Conservation (phyloP, 2,329 filamentous ascomycete genomes). For the Cryphonectria carpinicola region DNA sequence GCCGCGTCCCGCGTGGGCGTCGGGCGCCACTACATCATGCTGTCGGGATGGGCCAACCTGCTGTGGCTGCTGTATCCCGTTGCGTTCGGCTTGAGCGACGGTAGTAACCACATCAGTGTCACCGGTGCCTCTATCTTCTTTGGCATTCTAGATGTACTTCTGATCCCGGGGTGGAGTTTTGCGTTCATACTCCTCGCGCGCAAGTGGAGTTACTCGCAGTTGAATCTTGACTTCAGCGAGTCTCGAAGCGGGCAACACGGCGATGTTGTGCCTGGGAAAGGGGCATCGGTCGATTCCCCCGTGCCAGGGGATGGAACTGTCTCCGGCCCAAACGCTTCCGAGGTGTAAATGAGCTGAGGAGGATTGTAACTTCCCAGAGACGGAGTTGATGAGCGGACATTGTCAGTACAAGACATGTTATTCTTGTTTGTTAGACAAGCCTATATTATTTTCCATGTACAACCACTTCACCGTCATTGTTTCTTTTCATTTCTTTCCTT, state of each 20-base stretch:
- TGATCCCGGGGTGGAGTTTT: slow-evolving; percentile 46
- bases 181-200: slow-evolving; percentile 44
- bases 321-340: neutral
- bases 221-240: slow-evolving; percentile 53
- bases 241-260: slow-evolving; percentile 28
- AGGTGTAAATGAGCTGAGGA: neutral
- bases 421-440: no score
- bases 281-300: neutral
- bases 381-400: no score
- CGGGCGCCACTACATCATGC: slow-evolving; percentile 44
- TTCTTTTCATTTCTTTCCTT: no score
- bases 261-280: neutral
- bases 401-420: no score
- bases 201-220: slow-evolving; percentile 49
- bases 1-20: slow-evolving; percentile 44
- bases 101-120: slow-evolving; percentile 40
- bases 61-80: slow-evolving; percentile 53
- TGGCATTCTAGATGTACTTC: slow-evolving; percentile 50
- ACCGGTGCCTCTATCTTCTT: slow-evolving; percentile 48
- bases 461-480: no score
- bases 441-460: no score
- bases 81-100: slow-evolving; percentile 51
- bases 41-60: slow-evolving; percentile 48
- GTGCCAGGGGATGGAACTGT: neutral
- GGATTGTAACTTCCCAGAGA: no score